These are phyloP conservation scores for Usnea hakonensis DNA, from an alignment of 495 filamentous ascomycete species.

Conservation along the genomic window DNA sequence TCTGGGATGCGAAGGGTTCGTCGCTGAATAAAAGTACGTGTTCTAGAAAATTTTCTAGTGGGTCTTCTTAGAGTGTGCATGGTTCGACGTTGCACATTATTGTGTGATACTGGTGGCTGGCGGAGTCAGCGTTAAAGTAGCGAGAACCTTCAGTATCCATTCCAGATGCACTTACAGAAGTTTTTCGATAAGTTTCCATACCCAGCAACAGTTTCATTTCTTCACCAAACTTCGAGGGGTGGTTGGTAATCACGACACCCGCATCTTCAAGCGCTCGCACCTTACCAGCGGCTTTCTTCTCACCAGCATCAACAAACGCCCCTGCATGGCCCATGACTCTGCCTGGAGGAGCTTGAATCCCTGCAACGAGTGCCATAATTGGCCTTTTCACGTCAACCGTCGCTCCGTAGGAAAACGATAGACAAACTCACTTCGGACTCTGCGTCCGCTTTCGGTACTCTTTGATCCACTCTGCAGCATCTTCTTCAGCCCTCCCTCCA, in stretches of 20 bases:
- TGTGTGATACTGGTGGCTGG: background rate
- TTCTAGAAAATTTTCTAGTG: background rate
- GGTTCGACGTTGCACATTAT: constrained; percentile 35
- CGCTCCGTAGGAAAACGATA: constrained; percentile 7
- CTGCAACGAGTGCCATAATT: constrained; percentile 71
- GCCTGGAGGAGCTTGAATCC: constrained; percentile 55
- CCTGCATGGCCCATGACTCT: constrained; percentile 88
- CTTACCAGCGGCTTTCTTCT: constrained; percentile 58
- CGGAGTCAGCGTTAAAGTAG: background rate
- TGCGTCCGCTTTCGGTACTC: constrained; percentile 52
- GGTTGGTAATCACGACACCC: constrained; percentile 68
- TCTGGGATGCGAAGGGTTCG: constrained; percentile 54
- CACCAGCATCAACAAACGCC: constrained; percentile 62
- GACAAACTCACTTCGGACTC: constrained; percentile 57
- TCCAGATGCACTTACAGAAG: constrained; percentile 25
- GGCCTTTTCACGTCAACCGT: constrained; percentile 46
- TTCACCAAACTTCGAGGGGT: constrained; percentile 72
- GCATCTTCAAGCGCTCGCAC: constrained; percentile 59
- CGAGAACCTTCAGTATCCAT: background rate
- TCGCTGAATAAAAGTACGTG: constrained; percentile 29
- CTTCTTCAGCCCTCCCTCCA: constrained; percentile 72
- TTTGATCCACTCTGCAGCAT: constrained; percentile 72
- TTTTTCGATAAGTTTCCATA: background rate
- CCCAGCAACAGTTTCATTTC: constrained; percentile 55
- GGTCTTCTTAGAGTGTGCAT: constrained; percentile 44